phyloP scores from a whole-genome alignment of 1,284 basidiomycete species.

The Cutaneotrichosporon sp. region DNA sequence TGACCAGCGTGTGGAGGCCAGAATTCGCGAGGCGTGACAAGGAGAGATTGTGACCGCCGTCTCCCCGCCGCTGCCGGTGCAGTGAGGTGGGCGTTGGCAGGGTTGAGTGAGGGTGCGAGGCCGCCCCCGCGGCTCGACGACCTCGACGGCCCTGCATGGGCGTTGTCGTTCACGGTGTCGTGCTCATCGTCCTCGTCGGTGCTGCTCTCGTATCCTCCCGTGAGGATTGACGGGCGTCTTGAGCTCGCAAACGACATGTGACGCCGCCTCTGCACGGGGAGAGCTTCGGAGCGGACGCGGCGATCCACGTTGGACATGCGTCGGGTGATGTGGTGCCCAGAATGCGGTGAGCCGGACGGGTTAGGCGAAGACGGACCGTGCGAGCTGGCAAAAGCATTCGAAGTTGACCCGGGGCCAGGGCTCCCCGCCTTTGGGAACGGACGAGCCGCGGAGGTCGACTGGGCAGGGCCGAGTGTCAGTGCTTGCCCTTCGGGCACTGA shows the following conservation, averaged over 20 bases:
- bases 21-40: conserved; percentile 9
- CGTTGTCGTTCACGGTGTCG: background rate
- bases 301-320: conserved; percentile 8
- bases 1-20: background rate
- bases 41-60: conserved; percentile 24
- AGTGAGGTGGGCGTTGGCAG: background rate
- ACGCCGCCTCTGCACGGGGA: background rate
- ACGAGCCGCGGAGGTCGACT: too few species aligned
- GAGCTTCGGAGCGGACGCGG: conserved; percentile 9
- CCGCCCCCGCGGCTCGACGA: too few species aligned
- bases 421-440: conserved; percentile 70
- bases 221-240: conserved; percentile 22
- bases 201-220: conserved; percentile 40
- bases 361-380: background rate
- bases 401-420: conserved; percentile 52
- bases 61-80: conserved; percentile 10
- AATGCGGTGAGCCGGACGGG: too few species aligned
- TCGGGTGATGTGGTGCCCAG: background rate
- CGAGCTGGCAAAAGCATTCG: background rate
- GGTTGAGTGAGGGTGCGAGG: background rate
- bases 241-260: conserved; percentile 8
- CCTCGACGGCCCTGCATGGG: too few species aligned
- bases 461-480: too few species aligned
- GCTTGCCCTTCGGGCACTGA: background rate
- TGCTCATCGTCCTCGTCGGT: conserved; percentile 18